These are phyloP conservation scores for Coprinopsis strossmayeri DNA, from an alignment of 768 basidiomycete species.

Conservation along the genomic window DNA sequence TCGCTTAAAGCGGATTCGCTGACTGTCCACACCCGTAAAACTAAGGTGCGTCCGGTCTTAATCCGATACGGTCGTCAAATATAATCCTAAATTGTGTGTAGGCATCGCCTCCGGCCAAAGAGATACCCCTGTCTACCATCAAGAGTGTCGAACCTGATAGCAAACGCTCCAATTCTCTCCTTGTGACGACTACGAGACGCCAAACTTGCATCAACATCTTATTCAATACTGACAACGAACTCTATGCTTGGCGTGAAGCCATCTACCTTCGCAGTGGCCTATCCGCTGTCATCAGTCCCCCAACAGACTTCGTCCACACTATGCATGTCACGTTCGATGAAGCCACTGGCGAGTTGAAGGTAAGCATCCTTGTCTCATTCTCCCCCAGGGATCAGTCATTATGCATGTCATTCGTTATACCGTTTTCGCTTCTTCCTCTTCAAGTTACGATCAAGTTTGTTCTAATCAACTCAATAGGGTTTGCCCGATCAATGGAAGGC, in stretches of 20 bases:
- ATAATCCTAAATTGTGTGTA: constrained; percentile 5
- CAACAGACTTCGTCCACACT: constrained; percentile 26
- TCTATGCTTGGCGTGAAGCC: constrained; percentile 26
- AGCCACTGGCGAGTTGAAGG: constrained; percentile 21
- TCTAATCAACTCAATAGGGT: constrained; percentile 12
- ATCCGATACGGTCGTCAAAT: not conserved
- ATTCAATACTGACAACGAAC: constrained; percentile 22
- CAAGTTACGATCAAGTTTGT: not conserved
- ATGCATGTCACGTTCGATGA: constrained; percentile 28
- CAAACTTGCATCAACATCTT: constrained; percentile 22
- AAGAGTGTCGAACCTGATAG: constrained; percentile 20
- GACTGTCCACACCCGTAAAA: constrained; percentile 55
- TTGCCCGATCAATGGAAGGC: constrained; percentile 19
- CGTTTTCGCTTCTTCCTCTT: not conserved
- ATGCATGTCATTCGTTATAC: not conserved
- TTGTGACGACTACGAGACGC: constrained; percentile 15
- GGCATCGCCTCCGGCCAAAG: constrained; percentile 19
- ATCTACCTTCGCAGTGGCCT: constrained; percentile 22
- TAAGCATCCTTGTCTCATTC: not conserved
- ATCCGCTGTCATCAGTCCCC: constrained; percentile 22
- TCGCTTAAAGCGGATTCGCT: constrained; percentile 61
- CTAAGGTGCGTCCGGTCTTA: constrained; percentile 48
- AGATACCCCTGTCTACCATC: constrained; percentile 18
- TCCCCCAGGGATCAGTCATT: not conserved
- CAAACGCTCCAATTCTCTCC: constrained; percentile 19